Evolutionary conservation across 2,329 filamentous ascomycete genomes (phyloP), one percentile per base, ranked within the genome.

Genomic region (Cercospora zeina): DNA sequence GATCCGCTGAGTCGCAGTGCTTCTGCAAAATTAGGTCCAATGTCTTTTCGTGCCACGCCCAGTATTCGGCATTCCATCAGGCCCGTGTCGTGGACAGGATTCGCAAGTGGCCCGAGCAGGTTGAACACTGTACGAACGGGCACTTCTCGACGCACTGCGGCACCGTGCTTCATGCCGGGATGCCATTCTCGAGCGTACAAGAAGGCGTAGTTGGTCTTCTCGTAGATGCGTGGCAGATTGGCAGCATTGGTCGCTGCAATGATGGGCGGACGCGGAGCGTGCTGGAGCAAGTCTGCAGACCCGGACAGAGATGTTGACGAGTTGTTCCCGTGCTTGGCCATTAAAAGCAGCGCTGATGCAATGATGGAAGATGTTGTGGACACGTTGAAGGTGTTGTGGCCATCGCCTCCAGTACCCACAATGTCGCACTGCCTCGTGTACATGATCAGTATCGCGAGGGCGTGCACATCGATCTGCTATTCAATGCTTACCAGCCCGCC

Each of bases 91-190:
- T 97, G 90, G 16, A 96, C 85, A 0, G 95, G 95, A 76, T 97
- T 97, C 50, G 92, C 89, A 30, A 99, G 82, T 0, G 95, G 95
- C 0, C 95, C 95, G 54, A 99, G 84, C 14, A 99, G 85, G 78
- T 99, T 99, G 86, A 99, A 99, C 69, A 99, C 93, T 1, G 95
- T 99, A 70, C 95, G 87, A 83, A 95, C 93, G 62, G 93, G 93
- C 21, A 99, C 85, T 74, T 96, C 89, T 73, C 87, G 90, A 65
- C 95, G 89, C 67, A 97, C 88, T 1, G 89, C 86, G 4, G 92
- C 91, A 39, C 95, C 92, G 75, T 93, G 88, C 74, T 87, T 88
- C 89, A 97, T 97, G 53, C 92, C 93, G 0, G 92, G 91, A 78
- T 99, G 95, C 82, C 97, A 99, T 68, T 95, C 90, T 39, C 95